Base-by-base conservation (phyloP, 495 filamentous ascomycete genomes). In the Podospora comata region DNA sequence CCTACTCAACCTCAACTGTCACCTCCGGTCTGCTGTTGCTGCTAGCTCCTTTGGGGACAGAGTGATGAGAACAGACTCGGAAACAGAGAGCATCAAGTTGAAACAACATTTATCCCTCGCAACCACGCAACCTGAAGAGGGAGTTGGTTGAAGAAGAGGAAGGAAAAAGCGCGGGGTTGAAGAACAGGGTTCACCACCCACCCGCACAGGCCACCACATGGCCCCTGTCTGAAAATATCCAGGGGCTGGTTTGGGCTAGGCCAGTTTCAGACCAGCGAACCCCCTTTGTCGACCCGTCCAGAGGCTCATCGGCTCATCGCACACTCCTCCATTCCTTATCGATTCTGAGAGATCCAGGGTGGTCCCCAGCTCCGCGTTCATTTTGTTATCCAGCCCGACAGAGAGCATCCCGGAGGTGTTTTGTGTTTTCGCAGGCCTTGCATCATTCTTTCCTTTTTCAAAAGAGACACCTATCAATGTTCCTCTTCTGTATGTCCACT, bases 221-320 rank as follows among this genome's bases (percentile, higher is more conserved):
- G 57, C 11, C 16, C 30, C 13, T 60, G 62, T 39, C 32, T 44
- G 32, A 0, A 19, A 55, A 56, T 60, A 55, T 64, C 63, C 66
- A 64, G 66, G 70, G 71, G 55, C 48, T 20, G 65, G 60, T 70
- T 62, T 60, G 39, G 62, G 67, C 75, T 77, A 76, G 61, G 55
- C 72, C 73, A 62, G 72, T 76, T 76, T 74, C 72, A 73, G 74
- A 65, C 61, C 67, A 20, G 20, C 26, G 58, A 67, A 68, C 69
- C 75, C 75, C 71, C 68, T 71, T 73, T 71, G 65, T 64, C 57
- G 30, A 71, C 27, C 61, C 4, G 30, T 32, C 30, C 30, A 28
- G n/a, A 39, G 23, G 23, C 23, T 23, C 23, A 23, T 23, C 23
- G 23, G 23, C 23, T 23, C 23, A 23, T 23, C 23, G 65, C 53